Percentiles rank a stretch among this genome's conserved stretches.
phyloP scores from a whole-genome alignment of 495 filamentous ascomycete species.

The Penicillium nucicola region DNA sequence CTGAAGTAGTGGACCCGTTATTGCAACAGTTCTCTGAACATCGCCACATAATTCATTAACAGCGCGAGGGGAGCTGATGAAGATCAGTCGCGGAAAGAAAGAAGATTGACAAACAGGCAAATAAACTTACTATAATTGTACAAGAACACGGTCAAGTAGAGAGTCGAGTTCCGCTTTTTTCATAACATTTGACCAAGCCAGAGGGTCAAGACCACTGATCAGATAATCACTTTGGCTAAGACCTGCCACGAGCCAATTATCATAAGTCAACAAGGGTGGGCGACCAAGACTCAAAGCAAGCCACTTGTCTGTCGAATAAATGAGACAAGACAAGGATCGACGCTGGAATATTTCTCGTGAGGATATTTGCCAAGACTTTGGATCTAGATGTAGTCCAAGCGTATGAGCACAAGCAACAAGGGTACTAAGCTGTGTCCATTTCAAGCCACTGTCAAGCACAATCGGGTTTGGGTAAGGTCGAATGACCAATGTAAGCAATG shows the following conservation, averaged over 20 bases:
- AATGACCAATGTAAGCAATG: conserved; percentile 3
- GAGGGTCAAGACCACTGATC: neutral
- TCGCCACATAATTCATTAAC: neutral
- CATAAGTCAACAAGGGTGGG: conserved; percentile 1
- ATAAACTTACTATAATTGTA: conserved; percentile 1
- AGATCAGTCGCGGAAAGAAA: neutral
- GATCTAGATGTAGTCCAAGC: neutral
- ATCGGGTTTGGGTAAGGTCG: conserved; percentile 6
- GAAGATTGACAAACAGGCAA: too few relatives aligned
- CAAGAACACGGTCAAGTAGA: neutral
- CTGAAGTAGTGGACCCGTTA: neutral
- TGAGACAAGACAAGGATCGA: neutral
- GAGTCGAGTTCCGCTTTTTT: neutral
- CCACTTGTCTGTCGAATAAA: conserved; percentile 5
- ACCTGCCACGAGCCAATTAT: conserved; percentile 9
- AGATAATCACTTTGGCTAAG: neutral
- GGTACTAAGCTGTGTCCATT: neutral
- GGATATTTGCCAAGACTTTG: conserved; percentile 1
- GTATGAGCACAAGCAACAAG: neutral
- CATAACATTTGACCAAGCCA: neutral
- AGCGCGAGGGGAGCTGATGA: neutral
- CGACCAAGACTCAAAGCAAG: conserved; percentile 4
- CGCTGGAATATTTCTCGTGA: neutral
- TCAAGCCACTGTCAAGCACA: conserved; percentile 3
- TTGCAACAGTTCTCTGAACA: neutral